Conservation (phyloP, 306 rosid genomes). For the Vicia faba region DNA sequence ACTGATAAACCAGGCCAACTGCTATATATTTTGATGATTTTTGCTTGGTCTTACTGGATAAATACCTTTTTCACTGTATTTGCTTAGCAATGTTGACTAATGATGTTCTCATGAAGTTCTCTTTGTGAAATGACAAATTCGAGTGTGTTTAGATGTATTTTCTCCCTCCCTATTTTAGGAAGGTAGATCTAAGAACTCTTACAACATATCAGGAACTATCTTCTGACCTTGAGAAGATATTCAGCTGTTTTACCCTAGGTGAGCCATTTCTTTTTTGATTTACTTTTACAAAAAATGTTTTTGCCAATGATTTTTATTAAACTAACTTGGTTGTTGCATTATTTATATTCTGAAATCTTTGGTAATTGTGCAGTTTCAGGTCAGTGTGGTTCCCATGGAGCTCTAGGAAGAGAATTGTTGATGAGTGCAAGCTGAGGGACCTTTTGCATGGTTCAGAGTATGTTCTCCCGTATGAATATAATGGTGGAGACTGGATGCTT, state of each 20-base stretch:
- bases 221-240: conserved; percentile 92
- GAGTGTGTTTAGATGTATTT: not conserved
- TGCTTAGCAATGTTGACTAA: conserved; percentile 8
- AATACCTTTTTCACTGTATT: not conserved
- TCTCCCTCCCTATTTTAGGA: conserved; percentile 94
- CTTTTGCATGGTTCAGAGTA: conserved; percentile 88
- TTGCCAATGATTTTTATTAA: not conserved
- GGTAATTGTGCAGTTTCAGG: conserved; percentile 52
- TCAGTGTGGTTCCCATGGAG: conserved; percentile 82
- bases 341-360: conserved; percentile 8
- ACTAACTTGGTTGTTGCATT: conserved; percentile 2
- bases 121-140: not conserved
- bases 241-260: conserved; percentile 89
- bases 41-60: conserved; percentile 9
- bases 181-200: conserved; percentile 81
- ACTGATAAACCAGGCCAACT: conserved; percentile 15
- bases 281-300: conserved; percentile 4
- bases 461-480: conserved; percentile 82
- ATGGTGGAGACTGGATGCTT: conserved; percentile 64
- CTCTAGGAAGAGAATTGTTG: conserved; percentile 65
- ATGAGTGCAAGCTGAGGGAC: conserved; percentile 90
- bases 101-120: conserved; percentile 9
- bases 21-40: conserved; percentile 2
- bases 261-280: conserved; percentile 33
- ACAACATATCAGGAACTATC: conserved; percentile 78